Percentiles rank a stretch among this genome's conserved stretches.
Conservation (phyloP, 164 flowering plant genomes). For the Vitis vinifera region DNA sequence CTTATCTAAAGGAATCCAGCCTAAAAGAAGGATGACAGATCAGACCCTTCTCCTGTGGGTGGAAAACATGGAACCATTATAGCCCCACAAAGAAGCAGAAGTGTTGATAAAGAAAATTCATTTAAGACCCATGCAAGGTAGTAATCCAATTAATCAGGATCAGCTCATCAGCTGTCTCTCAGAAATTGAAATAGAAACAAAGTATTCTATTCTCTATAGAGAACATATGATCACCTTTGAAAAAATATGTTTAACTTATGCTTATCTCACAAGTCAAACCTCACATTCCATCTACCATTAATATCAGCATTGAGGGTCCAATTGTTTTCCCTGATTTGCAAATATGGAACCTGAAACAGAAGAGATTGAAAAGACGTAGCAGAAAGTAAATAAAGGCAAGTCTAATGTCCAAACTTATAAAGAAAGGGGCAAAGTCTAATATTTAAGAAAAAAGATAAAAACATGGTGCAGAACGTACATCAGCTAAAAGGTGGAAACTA, state of each 20-base stretch:
- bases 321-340: slow-evolving; percentile 90
- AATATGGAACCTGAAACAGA: slow-evolving; percentile 65
- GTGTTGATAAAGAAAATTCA: too few species aligned
- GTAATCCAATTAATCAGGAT: too few species aligned
- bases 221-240: neutral
- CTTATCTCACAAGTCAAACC: slow-evolving; percentile 58
- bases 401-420: too few species aligned
- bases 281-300: slow-evolving; percentile 86
- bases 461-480: neutral
- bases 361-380: neutral
- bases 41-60: neutral
- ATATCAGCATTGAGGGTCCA: slow-evolving; percentile 81
- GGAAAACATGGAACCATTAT: neutral
- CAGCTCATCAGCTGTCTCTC: too few species aligned
- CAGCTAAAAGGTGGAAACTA: neutral
- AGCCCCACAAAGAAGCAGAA: too few species aligned
- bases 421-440: too few species aligned
- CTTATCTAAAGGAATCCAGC: neutral
- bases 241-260: neutral
- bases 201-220: neutral
- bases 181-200: too few species aligned
- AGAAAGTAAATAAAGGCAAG: neutral
- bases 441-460: too few species aligned
- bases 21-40: neutral
- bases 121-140: too few species aligned